Percentiles rank a stretch among this genome's conserved stretches.
Evolutionary conservation across 352 stramenopile species (phyloP).

Genomic region (Phytophthora pistaciae): DNA sequence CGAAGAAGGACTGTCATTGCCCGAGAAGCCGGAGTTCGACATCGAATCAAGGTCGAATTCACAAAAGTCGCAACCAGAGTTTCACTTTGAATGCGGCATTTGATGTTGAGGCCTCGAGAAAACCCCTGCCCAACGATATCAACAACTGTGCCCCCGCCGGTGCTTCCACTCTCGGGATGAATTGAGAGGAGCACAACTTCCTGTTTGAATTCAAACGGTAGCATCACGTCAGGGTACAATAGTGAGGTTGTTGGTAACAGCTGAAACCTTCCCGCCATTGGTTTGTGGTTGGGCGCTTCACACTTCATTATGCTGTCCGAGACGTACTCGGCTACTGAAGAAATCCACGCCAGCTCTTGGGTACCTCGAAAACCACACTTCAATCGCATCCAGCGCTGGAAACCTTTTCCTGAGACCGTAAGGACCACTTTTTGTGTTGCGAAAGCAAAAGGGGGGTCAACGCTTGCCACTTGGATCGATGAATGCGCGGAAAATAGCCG

Average conservation of each 20-base stretch:
- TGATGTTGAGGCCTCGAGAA: constrained; percentile 28
- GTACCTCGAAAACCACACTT: constrained; percentile 42
- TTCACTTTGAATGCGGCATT: constrained; percentile 36
- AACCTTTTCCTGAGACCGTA: constrained; percentile 38
- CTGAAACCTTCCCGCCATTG: constrained; percentile 25
- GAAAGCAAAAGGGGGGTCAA: constrained; percentile 32
- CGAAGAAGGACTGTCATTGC: constrained; percentile 35
- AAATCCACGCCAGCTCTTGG: constrained; percentile 17
- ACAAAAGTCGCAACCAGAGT: constrained; percentile 29
- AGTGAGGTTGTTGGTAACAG: constrained; percentile 39
- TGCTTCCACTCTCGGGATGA: constrained; percentile 28
- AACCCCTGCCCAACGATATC: constrained; percentile 50
- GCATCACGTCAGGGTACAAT: constrained; percentile 2
- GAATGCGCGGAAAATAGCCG: constrained; percentile 37
- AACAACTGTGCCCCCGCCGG: constrained; percentile 27
- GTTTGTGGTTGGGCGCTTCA: constrained; percentile 11
- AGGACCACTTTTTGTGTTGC: constrained; percentile 25
- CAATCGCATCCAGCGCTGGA: constrained; percentile 53
- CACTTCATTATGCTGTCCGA: constrained; percentile 43
- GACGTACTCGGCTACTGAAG: constrained; percentile 23
- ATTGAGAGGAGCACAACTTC: constrained; percentile 38
- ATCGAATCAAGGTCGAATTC: constrained; percentile 50
- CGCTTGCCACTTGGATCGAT: constrained; percentile 23
- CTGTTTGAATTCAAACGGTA: constrained; percentile 41
- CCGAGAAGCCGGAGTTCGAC: constrained; percentile 38